Base-by-base conservation (phyloP, 352 stramenopile genomes). In the Phytophthora macrochlamydospora region DNA sequence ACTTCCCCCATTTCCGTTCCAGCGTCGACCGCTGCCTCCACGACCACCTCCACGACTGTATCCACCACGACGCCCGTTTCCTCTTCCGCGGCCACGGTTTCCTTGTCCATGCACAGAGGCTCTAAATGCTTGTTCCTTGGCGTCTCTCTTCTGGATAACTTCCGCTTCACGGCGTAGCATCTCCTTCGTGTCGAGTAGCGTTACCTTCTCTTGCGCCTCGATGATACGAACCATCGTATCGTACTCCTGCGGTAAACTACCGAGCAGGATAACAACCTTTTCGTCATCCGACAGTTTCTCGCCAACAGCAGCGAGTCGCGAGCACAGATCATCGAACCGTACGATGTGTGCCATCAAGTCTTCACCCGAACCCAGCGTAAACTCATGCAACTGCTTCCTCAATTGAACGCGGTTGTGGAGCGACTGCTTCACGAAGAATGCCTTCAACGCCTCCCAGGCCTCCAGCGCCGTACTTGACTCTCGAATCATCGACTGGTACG, bases 201-300 rank as follows among this genome's bases (percentile, higher is more conserved):
- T 62, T 5, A 71, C 63, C 11, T 14, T 44, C 0, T 53, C 18
- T 4, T 56, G 37, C 7, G 52, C n/a, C 50, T 71, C 63, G 28
- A 71, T 71, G 44, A 71, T 65, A 2, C 40, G 37, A 1, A 71
- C 56, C 63, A 67, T 71, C 1, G 24, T 18, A 31, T 71, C 63
- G 48, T 71, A 65, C 43, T 71, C 56, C 1, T 12, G 11, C 2
- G 57, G 48, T 8, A 65, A 35, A 30, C 57, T 71, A 4, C 51
- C 51, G 13, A 71, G 56, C 8, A 66, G 28, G 6, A 69, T 49
- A 6, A 59, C 54, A 5, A 64, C 18, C 31, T 67, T 67, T 46
- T 67, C 63, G 33, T 67, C 63, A 1, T 71, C 53, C 6, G 32
- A 12, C 9, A 67, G 42, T 13, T 38, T 61, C n/a, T 71, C 63